Conservation (phyloP, 768 basidiomycete species). For the Naganishia friedmannii region DNA sequence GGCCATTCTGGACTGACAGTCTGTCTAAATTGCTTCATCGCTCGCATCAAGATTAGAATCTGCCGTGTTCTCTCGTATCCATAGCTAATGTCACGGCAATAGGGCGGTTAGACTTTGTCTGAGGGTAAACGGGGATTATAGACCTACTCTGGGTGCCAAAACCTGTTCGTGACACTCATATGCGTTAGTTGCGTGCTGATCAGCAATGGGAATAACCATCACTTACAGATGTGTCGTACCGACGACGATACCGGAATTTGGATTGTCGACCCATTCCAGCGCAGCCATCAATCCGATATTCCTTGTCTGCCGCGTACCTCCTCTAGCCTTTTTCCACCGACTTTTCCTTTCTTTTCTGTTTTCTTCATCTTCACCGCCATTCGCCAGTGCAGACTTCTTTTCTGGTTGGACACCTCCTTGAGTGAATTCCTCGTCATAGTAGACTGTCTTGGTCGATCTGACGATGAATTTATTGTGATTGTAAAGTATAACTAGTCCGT, state of each 20-base stretch:
- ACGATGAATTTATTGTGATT: conserved; percentile 59
- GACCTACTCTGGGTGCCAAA: conserved; percentile 85
- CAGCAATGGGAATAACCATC: neutral
- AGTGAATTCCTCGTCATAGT: conserved; percentile 64
- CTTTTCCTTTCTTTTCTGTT: conserved; percentile 57
- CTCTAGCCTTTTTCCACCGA: conserved; percentile 37
- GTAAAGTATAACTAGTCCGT: conserved; percentile 81
- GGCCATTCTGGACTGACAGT: conserved; percentile 61
- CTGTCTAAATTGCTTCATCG: conserved; percentile 61
- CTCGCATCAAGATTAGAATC: conserved; percentile 68
- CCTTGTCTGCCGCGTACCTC: conserved; percentile 48
- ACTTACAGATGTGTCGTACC: conserved; percentile 75
- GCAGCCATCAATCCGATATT: conserved; percentile 78
- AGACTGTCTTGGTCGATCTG: conserved; percentile 57
- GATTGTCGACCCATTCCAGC: conserved; percentile 56
- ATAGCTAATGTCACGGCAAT: neutral
- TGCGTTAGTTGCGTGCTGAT: neutral
- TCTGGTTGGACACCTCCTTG: conserved; percentile 38
- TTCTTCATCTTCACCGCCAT: conserved; percentile 52
- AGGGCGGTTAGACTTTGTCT: conserved; percentile 53
- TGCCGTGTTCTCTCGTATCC: conserved; percentile 79
- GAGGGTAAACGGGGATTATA: neutral
- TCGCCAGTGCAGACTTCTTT: conserved; percentile 56
- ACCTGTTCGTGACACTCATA: conserved; percentile 53
- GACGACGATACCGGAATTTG: conserved; percentile 63